Percentiles rank a stretch among this genome's conserved stretches.
Evolutionary conservation across 495 filamentous ascomycete species (phyloP).

Genomic region (Xylaria intraflava): DNA sequence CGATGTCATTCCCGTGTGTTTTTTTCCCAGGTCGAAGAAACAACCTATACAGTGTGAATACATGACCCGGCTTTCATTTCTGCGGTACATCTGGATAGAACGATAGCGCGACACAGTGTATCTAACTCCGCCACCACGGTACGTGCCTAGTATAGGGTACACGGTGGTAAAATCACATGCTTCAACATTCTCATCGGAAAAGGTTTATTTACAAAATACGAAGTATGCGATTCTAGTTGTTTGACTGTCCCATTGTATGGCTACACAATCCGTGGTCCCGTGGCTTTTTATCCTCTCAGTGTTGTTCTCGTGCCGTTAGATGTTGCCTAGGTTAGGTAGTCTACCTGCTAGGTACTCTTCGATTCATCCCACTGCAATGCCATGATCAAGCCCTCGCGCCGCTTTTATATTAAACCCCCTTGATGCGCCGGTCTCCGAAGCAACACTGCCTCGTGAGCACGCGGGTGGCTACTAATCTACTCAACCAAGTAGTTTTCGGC

Average conservation of each 20-base stretch:
- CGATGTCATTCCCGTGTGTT: background rate
- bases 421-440: background rate
- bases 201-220: no score
- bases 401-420: background rate
- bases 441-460: background rate
- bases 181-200: no score
- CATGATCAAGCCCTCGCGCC: background rate
- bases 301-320: background rate
- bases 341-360: background rate
- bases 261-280: no score
- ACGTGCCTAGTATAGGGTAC: no score
- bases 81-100: background rate
- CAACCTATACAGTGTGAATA: background rate
- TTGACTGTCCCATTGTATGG: background rate
- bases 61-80: constrained; percentile 6
- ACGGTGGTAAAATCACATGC: no score
- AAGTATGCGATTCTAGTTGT: no score
- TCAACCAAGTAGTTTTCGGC: constrained; percentile 78
- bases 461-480: constrained; percentile 34
- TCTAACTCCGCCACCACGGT: background rate
- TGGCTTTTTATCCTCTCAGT: background rate
- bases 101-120: background rate
- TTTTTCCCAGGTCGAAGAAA: background rate
- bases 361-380: background rate
- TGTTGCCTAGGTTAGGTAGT: no score